phyloP scores from a whole-genome alignment of 345 rosid genomes.

The Salix dunnii region DNA sequence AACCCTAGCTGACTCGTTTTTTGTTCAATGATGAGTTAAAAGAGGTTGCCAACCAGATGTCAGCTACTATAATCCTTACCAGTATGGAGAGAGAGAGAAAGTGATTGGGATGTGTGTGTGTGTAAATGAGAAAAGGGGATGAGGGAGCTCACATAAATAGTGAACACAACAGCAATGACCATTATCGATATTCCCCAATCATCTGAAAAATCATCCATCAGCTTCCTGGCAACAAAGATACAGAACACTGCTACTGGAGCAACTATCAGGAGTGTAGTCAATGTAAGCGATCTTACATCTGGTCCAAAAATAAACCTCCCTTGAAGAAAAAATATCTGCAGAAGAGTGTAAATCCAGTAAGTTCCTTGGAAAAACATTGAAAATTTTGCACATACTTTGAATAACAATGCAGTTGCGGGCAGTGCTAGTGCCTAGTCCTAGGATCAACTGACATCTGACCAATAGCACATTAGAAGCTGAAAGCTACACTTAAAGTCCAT shows the following conservation, averaged over 20 bases:
- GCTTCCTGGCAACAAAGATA: conserved; percentile 59
- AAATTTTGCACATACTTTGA: background rate
- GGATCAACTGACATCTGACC: background rate
- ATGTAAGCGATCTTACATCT: conserved; percentile 64
- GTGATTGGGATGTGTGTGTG: background rate
- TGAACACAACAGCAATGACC: conserved; percentile 44
- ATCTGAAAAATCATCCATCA: conserved; percentile 66
- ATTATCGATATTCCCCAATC: conserved; percentile 56
- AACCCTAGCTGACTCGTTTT: background rate
- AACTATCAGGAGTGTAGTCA: conserved; percentile 61
- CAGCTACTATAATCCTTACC: background rate
- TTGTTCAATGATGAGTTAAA: background rate
- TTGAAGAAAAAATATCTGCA: conserved; percentile 64
- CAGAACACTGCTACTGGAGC: conserved; percentile 77
- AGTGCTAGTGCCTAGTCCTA: background rate
- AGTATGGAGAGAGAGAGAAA: background rate
- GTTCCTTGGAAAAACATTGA: background rate
- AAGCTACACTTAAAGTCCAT: background rate
- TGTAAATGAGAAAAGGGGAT: background rate
- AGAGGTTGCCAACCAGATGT: background rate
- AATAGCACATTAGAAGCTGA: background rate
- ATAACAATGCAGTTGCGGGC: background rate
- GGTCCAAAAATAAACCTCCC: conserved; percentile 97
- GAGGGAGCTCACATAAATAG: conserved; percentile 54
- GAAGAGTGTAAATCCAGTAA: conserved; percentile 2